These are phyloP conservation scores for Endocalyx cinctus DNA, from an alignment of 2,329 filamentous ascomycete species.

Conservation along the genomic window DNA sequence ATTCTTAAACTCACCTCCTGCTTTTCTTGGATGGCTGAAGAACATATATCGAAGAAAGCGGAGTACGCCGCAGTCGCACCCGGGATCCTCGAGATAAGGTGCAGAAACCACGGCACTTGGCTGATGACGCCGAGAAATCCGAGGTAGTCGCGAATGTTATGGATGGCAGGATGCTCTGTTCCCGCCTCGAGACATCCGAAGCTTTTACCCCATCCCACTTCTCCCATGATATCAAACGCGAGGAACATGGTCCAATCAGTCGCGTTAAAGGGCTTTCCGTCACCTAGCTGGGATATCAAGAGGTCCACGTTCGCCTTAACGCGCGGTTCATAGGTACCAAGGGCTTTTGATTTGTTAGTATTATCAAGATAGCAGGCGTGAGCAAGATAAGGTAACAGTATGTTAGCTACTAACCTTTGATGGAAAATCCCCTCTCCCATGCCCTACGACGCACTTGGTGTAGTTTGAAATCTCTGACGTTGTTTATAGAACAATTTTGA, in stretches of 20 bases:
- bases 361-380: too few species aligned
- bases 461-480: neutral
- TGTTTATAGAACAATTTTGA: neutral
- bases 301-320: slow-evolving; percentile 13
- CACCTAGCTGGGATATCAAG: slow-evolving; percentile 12
- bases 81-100: slow-evolving; percentile 26
- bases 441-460: neutral
- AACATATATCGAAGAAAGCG: slow-evolving; percentile 26
- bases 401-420: slow-evolving; percentile 1
- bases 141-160: slow-evolving; percentile 31
- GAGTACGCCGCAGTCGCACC: slow-evolving; percentile 21
- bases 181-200: slow-evolving; percentile 15
- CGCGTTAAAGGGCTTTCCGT: slow-evolving; percentile 10
- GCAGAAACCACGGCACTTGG: slow-evolving; percentile 31
- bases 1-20: slow-evolving; percentile 21
- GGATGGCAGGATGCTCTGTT: slow-evolving; percentile 26
- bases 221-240: slow-evolving; percentile 22
- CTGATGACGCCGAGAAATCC: slow-evolving; percentile 25
- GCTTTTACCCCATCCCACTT: slow-evolving; percentile 12
- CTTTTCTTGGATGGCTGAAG: slow-evolving; percentile 26
- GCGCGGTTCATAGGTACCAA: slow-evolving; percentile 17
- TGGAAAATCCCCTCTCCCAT: slow-evolving; percentile 1
- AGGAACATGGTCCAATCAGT: slow-evolving; percentile 19
- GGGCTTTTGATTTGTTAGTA: slow-evolving; percentile 11
- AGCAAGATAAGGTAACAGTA: too few species aligned